Percentiles rank a stretch among this genome's conserved stretches.
These are phyloP conservation scores for Ruellia speciosa DNA, from an alignment of 305 asterid species.

Conservation along the genomic window DNA sequence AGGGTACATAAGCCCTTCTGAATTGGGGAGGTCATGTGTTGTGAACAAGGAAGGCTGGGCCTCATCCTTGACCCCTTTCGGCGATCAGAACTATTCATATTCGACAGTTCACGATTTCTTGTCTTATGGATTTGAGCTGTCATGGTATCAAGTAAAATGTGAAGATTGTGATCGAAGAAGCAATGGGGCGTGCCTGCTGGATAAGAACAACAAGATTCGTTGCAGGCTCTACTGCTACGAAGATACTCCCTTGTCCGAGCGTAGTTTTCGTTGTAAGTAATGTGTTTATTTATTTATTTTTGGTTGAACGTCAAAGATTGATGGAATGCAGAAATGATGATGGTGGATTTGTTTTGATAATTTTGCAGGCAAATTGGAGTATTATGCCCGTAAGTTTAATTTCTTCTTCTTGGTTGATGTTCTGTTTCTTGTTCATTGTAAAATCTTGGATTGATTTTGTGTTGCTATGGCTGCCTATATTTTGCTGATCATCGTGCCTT, in stretches of 20 bases:
- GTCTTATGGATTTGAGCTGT: neutral
- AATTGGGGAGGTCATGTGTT: neutral
- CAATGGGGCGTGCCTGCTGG: neutral
- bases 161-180: neutral
- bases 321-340: neutral
- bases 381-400: neutral
- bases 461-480: neutral
- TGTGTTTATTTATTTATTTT: too few species aligned
- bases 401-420: neutral
- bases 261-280: slow-evolving; percentile 1
- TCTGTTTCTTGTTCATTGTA: neutral
- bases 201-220: neutral
- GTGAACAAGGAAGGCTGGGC: neutral
- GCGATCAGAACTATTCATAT: neutral
- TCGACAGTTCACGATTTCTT: neutral
- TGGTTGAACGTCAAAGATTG: too few species aligned
- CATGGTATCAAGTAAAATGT: neutral
- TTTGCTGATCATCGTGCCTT: neutral
- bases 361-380: slow-evolving; percentile 3
- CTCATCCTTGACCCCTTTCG: neutral
- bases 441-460: neutral
- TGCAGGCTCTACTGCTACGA: neutral
- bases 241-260: slow-evolving; percentile 11
- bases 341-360: neutral
- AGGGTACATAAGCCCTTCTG: neutral